Percentiles rank a stretch among this genome's conserved stretches.
Evolutionary conservation across 495 filamentous ascomycete species (phyloP).

Genomic region (Neurospora tetraspora): DNA sequence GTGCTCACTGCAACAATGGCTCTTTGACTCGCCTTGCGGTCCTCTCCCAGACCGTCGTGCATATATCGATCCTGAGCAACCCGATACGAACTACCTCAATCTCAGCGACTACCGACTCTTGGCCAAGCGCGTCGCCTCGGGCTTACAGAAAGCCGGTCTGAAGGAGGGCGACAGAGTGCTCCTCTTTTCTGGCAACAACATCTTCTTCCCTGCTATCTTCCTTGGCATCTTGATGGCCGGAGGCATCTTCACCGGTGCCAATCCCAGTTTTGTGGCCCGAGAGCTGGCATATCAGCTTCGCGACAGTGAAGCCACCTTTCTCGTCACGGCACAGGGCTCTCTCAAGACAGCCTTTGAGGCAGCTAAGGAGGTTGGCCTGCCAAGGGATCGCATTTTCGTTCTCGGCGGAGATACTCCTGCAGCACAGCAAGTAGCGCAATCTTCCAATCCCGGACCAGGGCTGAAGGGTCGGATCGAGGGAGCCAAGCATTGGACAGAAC

Average conservation of each 20-base stretch:
- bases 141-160: constrained; percentile 55
- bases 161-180: constrained; percentile 62
- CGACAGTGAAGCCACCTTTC: constrained; percentile 55
- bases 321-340: constrained; percentile 46
- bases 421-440: constrained; percentile 29
- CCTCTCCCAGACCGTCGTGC: constrained; percentile 25
- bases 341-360: constrained; percentile 59
- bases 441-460: constrained; percentile 29
- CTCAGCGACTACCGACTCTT: constrained; percentile 50
- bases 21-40: constrained; percentile 23
- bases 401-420: constrained; percentile 25
- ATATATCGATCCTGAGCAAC: constrained; percentile 48
- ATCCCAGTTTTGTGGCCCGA: constrained; percentile 59
- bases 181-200: constrained; percentile 58
- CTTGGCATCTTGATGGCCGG: constrained; percentile 69
- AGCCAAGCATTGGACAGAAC: constrained; percentile 33
- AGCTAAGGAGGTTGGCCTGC: constrained; percentile 53
- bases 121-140: constrained; percentile 61
- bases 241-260: constrained; percentile 70
- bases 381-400: constrained; percentile 36
- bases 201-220: constrained; percentile 66
- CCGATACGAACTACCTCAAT: constrained; percentile 33
- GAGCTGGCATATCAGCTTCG: constrained; percentile 69
- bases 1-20: constrained; percentile 30
- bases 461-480: constrained; percentile 25